Evolutionary conservation across 2,329 filamentous ascomycete species (phyloP).

Genomic region (Ophiostoma montium): DNA sequence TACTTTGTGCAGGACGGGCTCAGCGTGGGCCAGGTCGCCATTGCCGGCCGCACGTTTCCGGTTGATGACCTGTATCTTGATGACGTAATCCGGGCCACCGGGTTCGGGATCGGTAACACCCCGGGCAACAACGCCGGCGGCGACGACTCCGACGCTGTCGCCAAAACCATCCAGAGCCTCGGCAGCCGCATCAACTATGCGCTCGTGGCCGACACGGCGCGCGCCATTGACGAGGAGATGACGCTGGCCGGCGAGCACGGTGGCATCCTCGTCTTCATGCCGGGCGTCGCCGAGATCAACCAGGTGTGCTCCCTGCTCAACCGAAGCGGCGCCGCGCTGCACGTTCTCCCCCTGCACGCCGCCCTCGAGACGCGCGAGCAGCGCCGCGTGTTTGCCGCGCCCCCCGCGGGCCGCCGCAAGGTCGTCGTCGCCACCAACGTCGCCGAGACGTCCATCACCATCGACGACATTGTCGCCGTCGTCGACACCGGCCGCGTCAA

Average conservation of each 20-base stretch:
- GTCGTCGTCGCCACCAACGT: constrained; percentile 93
- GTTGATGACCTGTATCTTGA: constrained; percentile 85
- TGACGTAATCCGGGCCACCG: constrained; percentile 68
- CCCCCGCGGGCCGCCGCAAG: constrained; percentile 73
- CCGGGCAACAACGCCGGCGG: neutral
- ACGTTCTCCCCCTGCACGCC: constrained; percentile 81
- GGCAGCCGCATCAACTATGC: constrained; percentile 86
- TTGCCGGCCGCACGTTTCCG: constrained; percentile 76
- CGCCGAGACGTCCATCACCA: constrained; percentile 95
- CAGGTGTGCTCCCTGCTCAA: constrained; percentile 54
- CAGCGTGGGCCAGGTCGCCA: constrained; percentile 68
- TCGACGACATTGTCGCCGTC: constrained; percentile 91
- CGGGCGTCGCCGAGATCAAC: constrained; percentile 84
- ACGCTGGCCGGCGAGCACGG: constrained; percentile 51
- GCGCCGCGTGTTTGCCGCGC: constrained; percentile 63
- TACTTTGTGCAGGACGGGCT: constrained; percentile 63
- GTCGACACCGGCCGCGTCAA: constrained; percentile 94
- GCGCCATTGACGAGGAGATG: constrained; percentile 67
- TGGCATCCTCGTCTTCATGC: constrained; percentile 89
- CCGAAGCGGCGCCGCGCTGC: constrained; percentile 40
- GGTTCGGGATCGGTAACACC: constrained; percentile 37
- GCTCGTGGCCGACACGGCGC: constrained; percentile 66
- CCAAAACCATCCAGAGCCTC: constrained; percentile 56
- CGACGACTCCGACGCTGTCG: constrained; percentile 39
- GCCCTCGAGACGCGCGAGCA: constrained; percentile 83